phyloP scores from a whole-genome alignment of 371 early-diverging fungal genomes.

The Haplosporangium sp. region DNA sequence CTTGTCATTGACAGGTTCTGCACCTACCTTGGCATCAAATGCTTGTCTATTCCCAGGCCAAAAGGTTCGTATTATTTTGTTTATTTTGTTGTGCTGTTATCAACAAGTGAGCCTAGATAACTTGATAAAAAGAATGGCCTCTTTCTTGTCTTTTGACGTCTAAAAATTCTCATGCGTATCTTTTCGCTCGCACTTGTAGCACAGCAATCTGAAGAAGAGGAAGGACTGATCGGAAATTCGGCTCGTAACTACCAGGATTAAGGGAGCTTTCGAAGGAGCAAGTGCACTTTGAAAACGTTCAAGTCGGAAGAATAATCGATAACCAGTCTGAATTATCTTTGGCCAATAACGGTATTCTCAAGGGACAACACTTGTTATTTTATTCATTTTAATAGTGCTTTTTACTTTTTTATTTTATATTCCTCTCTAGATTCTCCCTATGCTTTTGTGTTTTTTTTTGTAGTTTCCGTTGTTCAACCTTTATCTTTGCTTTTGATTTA shows the following conservation, averaged over 20 bases:
- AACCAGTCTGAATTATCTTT: neutral
- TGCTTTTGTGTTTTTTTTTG: neutral
- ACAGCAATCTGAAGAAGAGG: slow-evolving; percentile 58
- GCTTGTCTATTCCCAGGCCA: slow-evolving; percentile 77
- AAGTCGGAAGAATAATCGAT: neutral
- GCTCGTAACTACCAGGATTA: slow-evolving; percentile 48
- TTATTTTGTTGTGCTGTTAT: neutral
- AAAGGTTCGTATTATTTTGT: slow-evolving; percentile 42
- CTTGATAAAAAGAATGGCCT: neutral
- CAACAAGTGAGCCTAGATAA: slow-evolving; percentile 4
- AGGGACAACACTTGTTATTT: neutral
- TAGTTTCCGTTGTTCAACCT: neutral
- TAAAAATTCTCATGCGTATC: slow-evolving; percentile 51
- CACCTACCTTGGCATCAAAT: slow-evolving; percentile 83
- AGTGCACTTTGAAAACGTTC: neutral
- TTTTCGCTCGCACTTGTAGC: slow-evolving; percentile 47
- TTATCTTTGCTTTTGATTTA: neutral
- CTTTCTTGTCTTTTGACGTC: slow-evolving; percentile 34
- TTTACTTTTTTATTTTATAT: neutral
- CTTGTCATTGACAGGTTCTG: slow-evolving; percentile 91
- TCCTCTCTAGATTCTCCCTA: neutral
- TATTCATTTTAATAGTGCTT: neutral
- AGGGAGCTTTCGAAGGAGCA: neutral
- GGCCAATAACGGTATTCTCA: neutral
- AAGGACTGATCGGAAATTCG: slow-evolving; percentile 45